Evolutionary conservation across 352 stramenopile species (phyloP), one percentile per base, ranked within the genome.

Genomic region (Blastocystis sp.): DNA sequence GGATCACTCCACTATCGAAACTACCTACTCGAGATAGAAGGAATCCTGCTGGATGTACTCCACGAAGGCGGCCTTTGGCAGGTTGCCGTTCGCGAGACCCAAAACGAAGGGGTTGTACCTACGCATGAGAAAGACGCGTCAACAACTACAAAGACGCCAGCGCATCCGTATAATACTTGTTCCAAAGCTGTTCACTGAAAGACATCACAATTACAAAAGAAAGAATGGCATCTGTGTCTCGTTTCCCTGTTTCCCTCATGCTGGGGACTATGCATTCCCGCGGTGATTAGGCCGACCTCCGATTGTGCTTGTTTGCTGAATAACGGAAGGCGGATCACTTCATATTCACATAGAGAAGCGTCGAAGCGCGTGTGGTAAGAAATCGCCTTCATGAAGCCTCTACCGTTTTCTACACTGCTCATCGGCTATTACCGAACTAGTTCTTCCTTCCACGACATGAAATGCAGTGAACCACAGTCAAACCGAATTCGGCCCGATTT

Each of bases 11-110:
- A 43, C 48, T 14, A 43, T 61, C n/a, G 3, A n/a, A 14, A 63
- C 1, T 0, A 0, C 60, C 1, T 45, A 81, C 71, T 84, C 43
- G 24, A 88, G 34, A 34, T 88, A 88, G 42, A 76, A 88, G 21
- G 64, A 88, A 61, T 88, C 78, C 68, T 88, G 78, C 64, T 88
- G 64, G 43, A 88, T 79, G 68, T 88, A 88, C 60, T 88, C 78
- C 45, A 88, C 78, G 24, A 88, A 88, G 2, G 64, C 52, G 9
- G 17, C 54, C 42, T 88, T 34, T 4, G 78, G 38, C 14, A 88
- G 42, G 59, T 74, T 88, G 14, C 78, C 78, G 24, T 74, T 76
- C 9, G 64, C 78, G 1, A 88, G 52, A 79, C 78, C 78, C 21
- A 61, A 45, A 3, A 88, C 78, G 45, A 88, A 88, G 7, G 78